A percentile compares a stretch with the other conserved stretches of the same genome.
Evolutionary conservation across 257 asterid species (phyloP).

Genomic region (Paraleonurus japonicus): DNA sequence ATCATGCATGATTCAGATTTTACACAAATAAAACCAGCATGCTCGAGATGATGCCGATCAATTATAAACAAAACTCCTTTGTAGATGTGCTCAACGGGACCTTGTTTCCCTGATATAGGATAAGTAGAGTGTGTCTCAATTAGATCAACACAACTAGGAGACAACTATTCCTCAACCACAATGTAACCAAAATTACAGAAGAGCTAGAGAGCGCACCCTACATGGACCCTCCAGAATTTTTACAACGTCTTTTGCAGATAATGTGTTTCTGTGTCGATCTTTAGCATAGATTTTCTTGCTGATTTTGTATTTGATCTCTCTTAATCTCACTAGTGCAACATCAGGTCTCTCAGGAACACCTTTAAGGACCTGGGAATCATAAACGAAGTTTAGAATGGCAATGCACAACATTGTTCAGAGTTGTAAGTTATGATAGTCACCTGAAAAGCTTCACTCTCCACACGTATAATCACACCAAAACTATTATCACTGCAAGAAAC

Average conservation of each 20-base stretch:
- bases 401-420: constrained; percentile 1
- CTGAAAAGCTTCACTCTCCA: constrained; percentile 96
- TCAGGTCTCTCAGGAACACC: constrained; percentile 94
- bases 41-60: constrained; percentile 96
- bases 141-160: constrained; percentile 8
- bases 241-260: constrained; percentile 86
- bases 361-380: constrained; percentile 69
- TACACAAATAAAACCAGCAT: constrained; percentile 93
- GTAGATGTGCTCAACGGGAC: constrained; percentile 85
- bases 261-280: constrained; percentile 66
- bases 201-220: constrained; percentile 47
- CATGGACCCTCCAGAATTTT: constrained; percentile 91
- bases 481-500: constrained; percentile 73
- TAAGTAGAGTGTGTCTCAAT: constrained; percentile 9
- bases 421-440: constrained; percentile 33
- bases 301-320: constrained; percentile 84
- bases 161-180: background rate
- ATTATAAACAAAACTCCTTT: constrained; percentile 73
- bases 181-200: background rate
- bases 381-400: constrained; percentile 27
- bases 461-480: constrained; percentile 92
- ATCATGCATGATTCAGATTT: constrained; percentile 75
- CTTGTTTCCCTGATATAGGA: constrained; percentile 70
- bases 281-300: constrained; percentile 64
- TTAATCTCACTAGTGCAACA: constrained; percentile 82